phyloP scores from a whole-genome alignment of 306 rosid species.

The Vicia faba region DNA sequence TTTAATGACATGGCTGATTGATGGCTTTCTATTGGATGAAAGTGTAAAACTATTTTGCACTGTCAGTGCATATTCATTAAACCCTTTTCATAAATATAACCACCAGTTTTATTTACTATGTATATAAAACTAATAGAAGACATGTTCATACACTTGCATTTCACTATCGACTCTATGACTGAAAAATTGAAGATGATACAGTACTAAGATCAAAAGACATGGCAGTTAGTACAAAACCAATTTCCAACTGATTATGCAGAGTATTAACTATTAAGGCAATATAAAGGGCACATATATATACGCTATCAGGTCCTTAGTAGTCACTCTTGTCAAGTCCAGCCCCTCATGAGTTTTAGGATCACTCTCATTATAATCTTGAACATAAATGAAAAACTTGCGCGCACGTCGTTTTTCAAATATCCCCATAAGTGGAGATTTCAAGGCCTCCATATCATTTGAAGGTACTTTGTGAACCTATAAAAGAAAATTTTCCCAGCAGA shows the following conservation, averaged over 20 bases:
- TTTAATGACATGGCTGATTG: no score
- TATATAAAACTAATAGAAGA: neutral
- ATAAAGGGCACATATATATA: constrained; percentile 39
- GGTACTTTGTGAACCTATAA: constrained; percentile 92
- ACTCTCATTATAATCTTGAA: constrained; percentile 71
- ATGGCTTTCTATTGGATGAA: no score
- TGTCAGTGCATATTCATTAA: no score
- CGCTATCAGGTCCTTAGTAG: constrained; percentile 85
- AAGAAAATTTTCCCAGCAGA: constrained; percentile 29
- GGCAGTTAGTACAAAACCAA: constrained; percentile 18
- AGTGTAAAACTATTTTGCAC: no score
- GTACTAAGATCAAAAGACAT: constrained; percentile 5
- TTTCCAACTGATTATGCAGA: constrained; percentile 7
- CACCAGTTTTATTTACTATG: no score
- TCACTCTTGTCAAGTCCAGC: constrained; percentile 83
- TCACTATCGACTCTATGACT: neutral
- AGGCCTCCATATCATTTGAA: constrained; percentile 88
- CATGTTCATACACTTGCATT: neutral
- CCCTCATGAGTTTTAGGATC: constrained; percentile 93
- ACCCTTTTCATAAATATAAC: no score
- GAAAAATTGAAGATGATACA: constrained; percentile 12
- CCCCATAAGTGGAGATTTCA: constrained; percentile 95
- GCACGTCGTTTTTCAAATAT: constrained; percentile 94
- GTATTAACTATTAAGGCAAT: neutral
- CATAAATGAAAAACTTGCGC: constrained; percentile 89